Percentiles rank a stretch among this genome's conserved stretches.
Conservation (phyloP, 768 basidiomycete genomes). For the Lactarius sp. region DNA sequence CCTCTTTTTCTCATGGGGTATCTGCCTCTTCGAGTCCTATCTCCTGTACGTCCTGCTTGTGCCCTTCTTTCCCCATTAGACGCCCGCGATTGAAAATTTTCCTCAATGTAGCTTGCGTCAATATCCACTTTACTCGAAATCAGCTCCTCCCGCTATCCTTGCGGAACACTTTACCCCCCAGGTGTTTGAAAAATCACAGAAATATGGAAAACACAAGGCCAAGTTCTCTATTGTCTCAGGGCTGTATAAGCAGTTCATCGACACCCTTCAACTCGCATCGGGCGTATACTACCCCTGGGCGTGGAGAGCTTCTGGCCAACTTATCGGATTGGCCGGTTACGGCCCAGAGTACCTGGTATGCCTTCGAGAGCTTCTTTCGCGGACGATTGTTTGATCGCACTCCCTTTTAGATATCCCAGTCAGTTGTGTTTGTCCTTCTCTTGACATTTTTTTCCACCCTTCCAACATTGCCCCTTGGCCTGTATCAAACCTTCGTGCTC, state of each 20-base stretch:
- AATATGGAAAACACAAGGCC: conserved; percentile 89
- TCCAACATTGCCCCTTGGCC: conserved; percentile 67
- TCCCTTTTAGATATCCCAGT: conserved; percentile 66
- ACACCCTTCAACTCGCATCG: conserved; percentile 64
- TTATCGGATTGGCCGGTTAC: conserved; percentile 54
- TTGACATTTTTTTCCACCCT: conserved; percentile 62
- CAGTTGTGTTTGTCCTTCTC: conserved; percentile 68
- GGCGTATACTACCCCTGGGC: conserved; percentile 75
- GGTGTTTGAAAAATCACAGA: conserved; percentile 84
- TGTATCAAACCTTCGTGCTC: conserved; percentile 88
- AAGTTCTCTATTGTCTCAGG: conserved; percentile 71
- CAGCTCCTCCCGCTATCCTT: conserved; percentile 64
- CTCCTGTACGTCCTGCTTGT: conserved; percentile 56
- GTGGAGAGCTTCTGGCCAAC: conserved; percentile 60
- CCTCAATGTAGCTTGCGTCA: conserved; percentile 54
- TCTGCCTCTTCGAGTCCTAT: conserved; percentile 83
- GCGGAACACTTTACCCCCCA: conserved; percentile 61
- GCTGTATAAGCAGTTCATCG: conserved; percentile 66
- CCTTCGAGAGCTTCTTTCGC: not conserved
- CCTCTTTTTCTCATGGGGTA: conserved; percentile 69
- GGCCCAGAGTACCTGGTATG: conserved; percentile 69
- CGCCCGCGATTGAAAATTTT: too few species aligned
- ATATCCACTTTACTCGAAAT: conserved; percentile 78
- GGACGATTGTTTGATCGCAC: not conserved
- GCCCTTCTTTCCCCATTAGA: not conserved